phyloP scores from a whole-genome alignment of 441 rosid species.

The Croton setiger region DNA sequence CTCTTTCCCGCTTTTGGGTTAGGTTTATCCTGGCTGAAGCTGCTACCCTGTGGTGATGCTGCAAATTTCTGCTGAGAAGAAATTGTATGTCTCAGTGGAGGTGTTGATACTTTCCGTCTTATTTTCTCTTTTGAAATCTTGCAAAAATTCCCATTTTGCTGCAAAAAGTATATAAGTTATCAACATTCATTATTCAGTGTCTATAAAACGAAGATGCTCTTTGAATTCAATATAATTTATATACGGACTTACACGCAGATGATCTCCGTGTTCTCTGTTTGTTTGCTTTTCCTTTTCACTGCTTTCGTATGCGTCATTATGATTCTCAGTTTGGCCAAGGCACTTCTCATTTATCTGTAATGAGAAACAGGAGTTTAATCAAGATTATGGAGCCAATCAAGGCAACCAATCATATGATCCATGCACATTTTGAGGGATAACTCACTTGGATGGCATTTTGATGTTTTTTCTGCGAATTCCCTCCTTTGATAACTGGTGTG shows the following conservation, averaged over 20 bases:
- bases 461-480: constrained; percentile 25
- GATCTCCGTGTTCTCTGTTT: constrained; percentile 16
- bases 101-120: constrained; percentile 22
- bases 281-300: constrained; percentile 16
- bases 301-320: constrained; percentile 4
- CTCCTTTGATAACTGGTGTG: constrained; percentile 22
- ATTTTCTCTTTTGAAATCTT: constrained; percentile 20
- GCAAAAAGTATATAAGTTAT: constrained; percentile 15
- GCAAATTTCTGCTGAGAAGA: constrained; percentile 30
- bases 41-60: constrained; percentile 10
- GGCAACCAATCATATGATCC: background rate
- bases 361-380: constrained; percentile 17
- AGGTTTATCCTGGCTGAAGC: constrained; percentile 22
- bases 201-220: background rate
- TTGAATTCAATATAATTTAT: background rate
- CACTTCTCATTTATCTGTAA: constrained; percentile 28
- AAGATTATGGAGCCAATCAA: background rate
- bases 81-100: constrained; percentile 24
- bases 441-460: constrained; percentile 30
- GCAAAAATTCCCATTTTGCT: constrained; percentile 22
- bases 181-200: constrained; percentile 12
- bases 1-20: constrained; percentile 11
- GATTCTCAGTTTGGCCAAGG: constrained; percentile 23
- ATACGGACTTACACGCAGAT: constrained; percentile 32
- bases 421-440: background rate